These are phyloP conservation scores for Bidens hawaiensis DNA, from an alignment of 140 eudicot species.

Conservation along the genomic window DNA sequence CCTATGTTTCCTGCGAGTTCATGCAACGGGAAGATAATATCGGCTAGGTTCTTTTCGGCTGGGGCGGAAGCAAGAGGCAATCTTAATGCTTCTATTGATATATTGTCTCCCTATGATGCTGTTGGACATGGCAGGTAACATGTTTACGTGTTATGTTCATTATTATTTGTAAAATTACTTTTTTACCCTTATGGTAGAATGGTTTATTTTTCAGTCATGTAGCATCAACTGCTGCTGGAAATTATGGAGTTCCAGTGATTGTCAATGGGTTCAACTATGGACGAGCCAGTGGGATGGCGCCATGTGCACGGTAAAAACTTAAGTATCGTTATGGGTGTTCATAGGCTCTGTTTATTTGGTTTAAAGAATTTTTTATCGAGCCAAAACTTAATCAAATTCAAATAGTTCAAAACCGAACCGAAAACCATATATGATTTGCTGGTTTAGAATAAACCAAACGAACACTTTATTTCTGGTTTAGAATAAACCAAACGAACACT, in stretches of 20 bases:
- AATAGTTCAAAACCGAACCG: too few relatives aligned
- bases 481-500: too few relatives aligned
- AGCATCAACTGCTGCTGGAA: constrained; percentile 97
- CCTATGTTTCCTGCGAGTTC: constrained; percentile 69
- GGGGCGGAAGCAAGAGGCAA: constrained; percentile 65
- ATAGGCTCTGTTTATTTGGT: too few relatives aligned
- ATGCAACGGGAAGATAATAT: constrained; percentile 86
- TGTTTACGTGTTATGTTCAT: too few relatives aligned
- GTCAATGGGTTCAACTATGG: constrained; percentile 91
- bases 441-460: too few relatives aligned
- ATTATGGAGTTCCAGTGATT: constrained; percentile 83
- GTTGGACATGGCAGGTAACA: constrained; percentile 95
- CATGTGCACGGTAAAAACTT: constrained; percentile 64
- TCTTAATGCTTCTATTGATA: constrained; percentile 60
- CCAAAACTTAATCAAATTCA: too few relatives aligned
- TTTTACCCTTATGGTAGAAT: background rate
- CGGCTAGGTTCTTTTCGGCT: constrained; percentile 76
- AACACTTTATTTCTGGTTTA: too few relatives aligned
- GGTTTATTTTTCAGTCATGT: constrained; percentile 64
- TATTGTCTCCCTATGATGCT: constrained; percentile 87
- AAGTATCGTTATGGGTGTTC: too few relatives aligned
- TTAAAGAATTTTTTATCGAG: too few relatives aligned
- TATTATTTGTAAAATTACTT: too few relatives aligned
- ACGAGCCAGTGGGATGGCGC: constrained; percentile 96
- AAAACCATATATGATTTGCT: too few relatives aligned